Evolutionary conservation across 2,329 filamentous ascomycete genomes (phyloP).

Genomic region (Mollisia scopiformis): DNA sequence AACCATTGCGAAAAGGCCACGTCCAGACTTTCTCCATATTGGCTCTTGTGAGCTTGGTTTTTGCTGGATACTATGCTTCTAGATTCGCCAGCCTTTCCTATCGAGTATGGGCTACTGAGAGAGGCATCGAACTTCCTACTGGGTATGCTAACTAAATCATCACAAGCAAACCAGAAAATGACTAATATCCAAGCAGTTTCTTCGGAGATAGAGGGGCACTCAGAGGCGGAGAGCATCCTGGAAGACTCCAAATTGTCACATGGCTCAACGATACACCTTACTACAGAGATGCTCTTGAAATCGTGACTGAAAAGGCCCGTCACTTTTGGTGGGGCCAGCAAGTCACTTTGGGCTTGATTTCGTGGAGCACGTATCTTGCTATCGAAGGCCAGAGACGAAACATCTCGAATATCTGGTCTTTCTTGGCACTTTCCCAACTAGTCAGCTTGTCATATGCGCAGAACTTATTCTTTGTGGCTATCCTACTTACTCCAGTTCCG

Average conservation of each 20-base stretch:
- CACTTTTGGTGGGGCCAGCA: constrained; percentile 67
- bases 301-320: constrained; percentile 55
- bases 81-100: constrained; percentile 51
- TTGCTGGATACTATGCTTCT: constrained; percentile 47
- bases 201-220: constrained; percentile 36
- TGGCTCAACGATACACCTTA: constrained; percentile 34
- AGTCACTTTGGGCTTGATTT: constrained; percentile 55
- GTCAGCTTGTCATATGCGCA: constrained; percentile 64
- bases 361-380: constrained; percentile 60
- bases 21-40: constrained; percentile 46
- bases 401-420: constrained; percentile 57
- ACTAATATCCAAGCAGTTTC: too few relatives aligned
- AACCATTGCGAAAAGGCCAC: constrained; percentile 33
- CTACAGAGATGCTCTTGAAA: constrained; percentile 46
- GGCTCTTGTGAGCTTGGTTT: constrained; percentile 47
- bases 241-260: constrained; percentile 31
- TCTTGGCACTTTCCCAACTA: constrained; percentile 60
- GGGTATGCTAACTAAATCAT: too few relatives aligned
- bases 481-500: constrained; percentile 58
- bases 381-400: constrained; percentile 61
- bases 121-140: constrained; percentile 42
- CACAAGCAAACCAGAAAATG: too few relatives aligned
- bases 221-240: constrained; percentile 34
- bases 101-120: constrained; percentile 49
- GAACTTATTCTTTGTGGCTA: constrained; percentile 63